phyloP scores from a whole-genome alignment of 2,329 filamentous ascomycete genomes.

The Claviceps purpurea region DNA sequence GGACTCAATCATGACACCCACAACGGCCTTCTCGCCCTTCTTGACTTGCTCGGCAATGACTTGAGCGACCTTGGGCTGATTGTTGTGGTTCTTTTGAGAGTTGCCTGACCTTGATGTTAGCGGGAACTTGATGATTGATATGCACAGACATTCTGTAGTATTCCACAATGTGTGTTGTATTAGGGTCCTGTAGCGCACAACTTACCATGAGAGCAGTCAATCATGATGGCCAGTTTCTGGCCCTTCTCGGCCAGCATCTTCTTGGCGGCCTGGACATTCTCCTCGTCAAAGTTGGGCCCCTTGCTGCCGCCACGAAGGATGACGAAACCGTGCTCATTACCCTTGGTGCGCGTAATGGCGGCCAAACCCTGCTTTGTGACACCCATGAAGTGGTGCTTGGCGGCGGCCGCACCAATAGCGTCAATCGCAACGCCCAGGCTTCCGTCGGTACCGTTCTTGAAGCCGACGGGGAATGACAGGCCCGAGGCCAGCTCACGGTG shows the following conservation, averaged over 20 bases:
- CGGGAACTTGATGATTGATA: too few species aligned
- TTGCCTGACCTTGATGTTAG: constrained; percentile 46
- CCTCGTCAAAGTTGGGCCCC: constrained; percentile 87
- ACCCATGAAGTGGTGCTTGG: constrained; percentile 95
- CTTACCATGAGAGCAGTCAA: constrained; percentile 92
- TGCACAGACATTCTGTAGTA: too few species aligned
- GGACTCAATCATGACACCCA: constrained; percentile 98
- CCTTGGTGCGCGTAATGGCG: constrained; percentile 82
- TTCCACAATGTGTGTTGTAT: too few species aligned
- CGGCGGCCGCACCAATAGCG: constrained; percentile 74
- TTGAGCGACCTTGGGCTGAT: constrained; percentile 68
- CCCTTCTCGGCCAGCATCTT: constrained; percentile 70
- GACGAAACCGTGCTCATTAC: constrained; percentile 95
- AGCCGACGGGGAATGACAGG: constrained; percentile 92
- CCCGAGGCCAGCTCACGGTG: constrained; percentile 93
- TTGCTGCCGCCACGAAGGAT: constrained; percentile 84
- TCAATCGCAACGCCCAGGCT: constrained; percentile 85
- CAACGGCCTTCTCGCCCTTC: constrained; percentile 73
- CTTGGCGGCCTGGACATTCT: constrained; percentile 66
- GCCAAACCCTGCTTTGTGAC: constrained; percentile 96
- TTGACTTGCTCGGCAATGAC: constrained; percentile 73
- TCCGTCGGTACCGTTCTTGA: constrained; percentile 98
- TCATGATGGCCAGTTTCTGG: constrained; percentile 83
- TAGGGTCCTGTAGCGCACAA: constrained; percentile 2
- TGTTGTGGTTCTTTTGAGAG: constrained; percentile 93